Evolutionary conservation across 768 basidiomycete genomes (phyloP), one percentile per base, ranked within the genome.

Genomic region (Suillus brevipes): DNA sequence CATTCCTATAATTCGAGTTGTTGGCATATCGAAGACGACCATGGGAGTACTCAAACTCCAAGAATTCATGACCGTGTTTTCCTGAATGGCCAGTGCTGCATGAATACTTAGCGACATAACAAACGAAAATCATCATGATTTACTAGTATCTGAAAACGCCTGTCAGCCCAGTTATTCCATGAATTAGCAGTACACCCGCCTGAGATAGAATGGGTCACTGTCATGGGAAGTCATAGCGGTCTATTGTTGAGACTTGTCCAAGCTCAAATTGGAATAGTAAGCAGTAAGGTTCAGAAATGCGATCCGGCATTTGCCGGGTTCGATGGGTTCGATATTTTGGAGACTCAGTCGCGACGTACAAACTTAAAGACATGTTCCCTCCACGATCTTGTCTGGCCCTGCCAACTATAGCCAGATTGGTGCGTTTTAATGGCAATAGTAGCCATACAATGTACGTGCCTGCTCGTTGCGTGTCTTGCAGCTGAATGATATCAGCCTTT

Each of bases 1-100:
- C 97, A 72, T 99, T 99, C 38, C 97, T 83, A 80, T 99, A 99
- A 79, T 99, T 99, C 12, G 97, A 98, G 83, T 99, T 99, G 83
- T 99, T 97, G 67, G 97, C 97, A 77, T 99, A 99, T 69, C 97
- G 87, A 63, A 99, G 85, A 69, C 97, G 90, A 45, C 97, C 97
- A 81, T 96, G 93, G 16, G 94, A 91, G 81, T 98, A 98, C 78
- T 99, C 97, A 72, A 99, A 99, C 77, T 99, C 97, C 55, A 99
- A 84, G 77, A 99, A 99, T 77, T 97, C 95, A 80, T 97, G 95
- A 25, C 95, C 96, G 72, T 97, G 95, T 77, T 95, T 95, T 66
- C 97, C 97, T 72, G 95, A 96, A 78, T 99, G 97, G n/a, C 97
- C 97, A 37, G 96, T 97, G 64, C 68, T 68, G 50, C 23, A 65